A percentile compares a stretch with the other conserved stretches of the same genome.
Conservation (phyloP, 129 eudicot genomes). For the Escallonia herrerae region DNA sequence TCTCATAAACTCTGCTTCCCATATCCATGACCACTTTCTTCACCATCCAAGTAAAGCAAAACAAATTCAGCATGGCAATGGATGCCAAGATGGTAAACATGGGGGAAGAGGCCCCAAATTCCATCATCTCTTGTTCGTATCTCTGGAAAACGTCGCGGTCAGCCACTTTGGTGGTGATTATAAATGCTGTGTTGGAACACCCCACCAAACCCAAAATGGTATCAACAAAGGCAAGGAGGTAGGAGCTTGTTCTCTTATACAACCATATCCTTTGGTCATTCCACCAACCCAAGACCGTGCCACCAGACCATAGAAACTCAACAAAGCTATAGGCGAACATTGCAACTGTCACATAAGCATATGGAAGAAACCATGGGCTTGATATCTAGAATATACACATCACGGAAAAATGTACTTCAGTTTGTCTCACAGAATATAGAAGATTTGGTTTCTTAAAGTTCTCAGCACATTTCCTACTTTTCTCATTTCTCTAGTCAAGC, state of each 20-base stretch:
- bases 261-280: conserved; percentile 82
- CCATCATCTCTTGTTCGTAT: conserved; percentile 64
- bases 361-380: conserved; percentile 67
- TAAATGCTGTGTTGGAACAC: conserved; percentile 36
- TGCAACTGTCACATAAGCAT: conserved; percentile 40
- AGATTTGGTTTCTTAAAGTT: too few species aligned
- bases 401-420: neutral
- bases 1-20: conserved; percentile 10
- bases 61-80: conserved; percentile 55
- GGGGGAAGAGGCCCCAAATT: conserved; percentile 62
- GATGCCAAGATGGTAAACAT: conserved; percentile 41
- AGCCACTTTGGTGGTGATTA: conserved; percentile 51
- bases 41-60: conserved; percentile 35
- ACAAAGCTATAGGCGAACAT: conserved; percentile 21
- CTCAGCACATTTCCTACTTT: too few species aligned
- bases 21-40: conserved; percentile 3
- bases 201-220: conserved; percentile 38
- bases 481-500: too few species aligned
- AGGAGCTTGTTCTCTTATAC: conserved; percentile 68
- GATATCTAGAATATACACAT: conserved; percentile 33
- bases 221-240: conserved; percentile 61
- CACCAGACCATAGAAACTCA: conserved; percentile 53
- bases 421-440: neutral
- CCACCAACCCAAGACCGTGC: conserved; percentile 86
- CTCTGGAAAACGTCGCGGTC: conserved; percentile 43